Percentiles rank a stretch among this genome's conserved stretches.
phyloP scores from a whole-genome alignment of 108 stramenopile genomes.

The Fragilariopsis cylindrus region DNA sequence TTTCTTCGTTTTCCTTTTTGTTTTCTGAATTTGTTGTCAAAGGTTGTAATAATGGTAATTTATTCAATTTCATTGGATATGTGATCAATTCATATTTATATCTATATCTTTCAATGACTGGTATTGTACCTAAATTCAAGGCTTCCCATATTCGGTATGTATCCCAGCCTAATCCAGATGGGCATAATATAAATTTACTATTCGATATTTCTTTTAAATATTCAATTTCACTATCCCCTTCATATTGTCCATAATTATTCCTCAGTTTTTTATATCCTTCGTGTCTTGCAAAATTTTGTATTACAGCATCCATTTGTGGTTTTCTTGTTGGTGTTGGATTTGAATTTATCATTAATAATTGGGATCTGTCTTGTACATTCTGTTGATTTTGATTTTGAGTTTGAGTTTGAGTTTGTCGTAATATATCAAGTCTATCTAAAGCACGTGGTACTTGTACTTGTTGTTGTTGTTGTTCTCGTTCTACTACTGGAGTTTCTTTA shows the following conservation, averaged over 20 bases:
- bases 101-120: constrained; percentile 47
- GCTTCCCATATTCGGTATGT: constrained; percentile 59
- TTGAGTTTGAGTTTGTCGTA: not conserved
- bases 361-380: constrained; percentile 16
- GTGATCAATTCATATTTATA: not conserved
- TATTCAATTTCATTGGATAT: not conserved
- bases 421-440: too few species aligned
- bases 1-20: too few species aligned
- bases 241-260: constrained; percentile 30
- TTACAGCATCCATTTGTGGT: constrained; percentile 31
- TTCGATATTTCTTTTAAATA: constrained; percentile 18
- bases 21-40: not conserved
- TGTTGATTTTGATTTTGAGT: not conserved
- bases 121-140: constrained; percentile 40
- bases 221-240: constrained; percentile 25
- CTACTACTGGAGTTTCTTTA: not conserved
- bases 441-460: too few species aligned
- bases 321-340: constrained; percentile 20
- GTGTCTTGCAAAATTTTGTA: constrained; percentile 40
- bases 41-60: not conserved
- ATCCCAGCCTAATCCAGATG: constrained; percentile 60
- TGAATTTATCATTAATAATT: constrained; percentile 44
- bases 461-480: not conserved
- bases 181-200: constrained; percentile 54
- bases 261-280: constrained; percentile 13